A percentile compares a stretch with the other conserved stretches of the same genome.
Evolutionary conservation across 1,284 basidiomycete species (phyloP).

Genomic region (Sutorius eximius): DNA sequence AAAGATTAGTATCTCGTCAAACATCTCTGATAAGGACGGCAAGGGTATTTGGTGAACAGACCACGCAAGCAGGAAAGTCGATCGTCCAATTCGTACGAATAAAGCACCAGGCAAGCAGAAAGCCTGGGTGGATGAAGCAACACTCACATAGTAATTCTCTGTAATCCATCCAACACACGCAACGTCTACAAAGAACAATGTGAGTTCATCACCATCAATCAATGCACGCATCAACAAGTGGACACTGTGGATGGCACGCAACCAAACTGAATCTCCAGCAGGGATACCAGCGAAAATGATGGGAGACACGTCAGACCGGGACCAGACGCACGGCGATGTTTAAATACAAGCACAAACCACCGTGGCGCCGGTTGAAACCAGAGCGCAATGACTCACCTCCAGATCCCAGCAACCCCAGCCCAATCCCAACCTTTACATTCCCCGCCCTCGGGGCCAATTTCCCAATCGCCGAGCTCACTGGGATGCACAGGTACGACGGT

Average conservation of each 20-base stretch:
- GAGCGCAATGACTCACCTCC: slow-evolving; percentile 41
- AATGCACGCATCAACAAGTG: too few relatives aligned
- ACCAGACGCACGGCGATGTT: not conserved
- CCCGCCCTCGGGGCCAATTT: slow-evolving; percentile 19
- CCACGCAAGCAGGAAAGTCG: not conserved
- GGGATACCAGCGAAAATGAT: not conserved
- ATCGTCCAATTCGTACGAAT: not conserved
- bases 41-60: not conserved
- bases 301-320: too few relatives aligned
- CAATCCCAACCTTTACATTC: slow-evolving; percentile 53
- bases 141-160: slow-evolving; percentile 49
- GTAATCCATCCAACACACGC: slow-evolving; percentile 61
- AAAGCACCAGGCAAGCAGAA: not conserved
- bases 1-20: slow-evolving; percentile 1
- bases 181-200: slow-evolving; percentile 40
- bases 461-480: slow-evolving; percentile 10
- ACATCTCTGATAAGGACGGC: too few relatives aligned
- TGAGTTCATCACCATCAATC: slow-evolving; percentile 7
- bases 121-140: not conserved
- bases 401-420: slow-evolving; percentile 56
- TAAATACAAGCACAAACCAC: not conserved
- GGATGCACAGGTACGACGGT: not conserved
- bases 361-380: not conserved
- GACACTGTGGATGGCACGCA: too few relatives aligned
- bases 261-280: too few relatives aligned